Evolutionary conservation across 1,139 yeast species (phyloP).

Genomic region (Geotrichum citri-aurantii): DNA sequence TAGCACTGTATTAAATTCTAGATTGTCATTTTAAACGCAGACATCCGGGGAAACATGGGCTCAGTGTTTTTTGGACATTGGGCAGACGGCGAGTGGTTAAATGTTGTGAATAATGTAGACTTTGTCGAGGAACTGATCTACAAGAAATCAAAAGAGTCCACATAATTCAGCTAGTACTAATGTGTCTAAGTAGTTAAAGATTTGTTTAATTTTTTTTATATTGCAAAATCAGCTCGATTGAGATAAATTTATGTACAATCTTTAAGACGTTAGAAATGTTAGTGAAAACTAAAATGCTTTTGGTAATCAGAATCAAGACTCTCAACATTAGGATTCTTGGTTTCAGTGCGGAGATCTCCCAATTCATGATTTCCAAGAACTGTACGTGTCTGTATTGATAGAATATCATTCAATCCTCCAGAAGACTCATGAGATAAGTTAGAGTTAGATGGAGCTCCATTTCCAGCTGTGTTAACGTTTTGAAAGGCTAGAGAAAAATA

Average conservation of each 20-base stretch:
- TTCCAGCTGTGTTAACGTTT: background rate
- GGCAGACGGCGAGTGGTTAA: no score
- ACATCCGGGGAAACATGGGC: background rate
- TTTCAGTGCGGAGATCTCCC: background rate
- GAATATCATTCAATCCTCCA: background rate
- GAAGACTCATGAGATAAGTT: background rate
- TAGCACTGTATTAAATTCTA: background rate
- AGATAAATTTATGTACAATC: no score
- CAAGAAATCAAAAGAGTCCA: no score
- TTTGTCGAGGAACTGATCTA: no score
- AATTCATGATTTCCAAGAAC: background rate
- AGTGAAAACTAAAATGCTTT: background rate
- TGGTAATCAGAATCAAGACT: background rate
- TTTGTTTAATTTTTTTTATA: no score
- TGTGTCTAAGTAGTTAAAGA: no score
- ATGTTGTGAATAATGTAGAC: no score
- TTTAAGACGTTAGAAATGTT: background rate
- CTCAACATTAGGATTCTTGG: background rate
- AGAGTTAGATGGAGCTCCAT: background rate
- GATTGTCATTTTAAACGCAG: background rate
- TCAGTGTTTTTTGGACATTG: background rate
- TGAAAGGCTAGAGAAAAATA: slow-evolving; percentile 28
- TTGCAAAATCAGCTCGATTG: no score
- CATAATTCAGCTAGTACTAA: no score
- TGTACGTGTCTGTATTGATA: background rate